Evolutionary conservation across 2,329 filamentous ascomycete species (phyloP), one percentile per base, ranked within the genome.

Genomic region (Stachybotrys elegans): DNA sequence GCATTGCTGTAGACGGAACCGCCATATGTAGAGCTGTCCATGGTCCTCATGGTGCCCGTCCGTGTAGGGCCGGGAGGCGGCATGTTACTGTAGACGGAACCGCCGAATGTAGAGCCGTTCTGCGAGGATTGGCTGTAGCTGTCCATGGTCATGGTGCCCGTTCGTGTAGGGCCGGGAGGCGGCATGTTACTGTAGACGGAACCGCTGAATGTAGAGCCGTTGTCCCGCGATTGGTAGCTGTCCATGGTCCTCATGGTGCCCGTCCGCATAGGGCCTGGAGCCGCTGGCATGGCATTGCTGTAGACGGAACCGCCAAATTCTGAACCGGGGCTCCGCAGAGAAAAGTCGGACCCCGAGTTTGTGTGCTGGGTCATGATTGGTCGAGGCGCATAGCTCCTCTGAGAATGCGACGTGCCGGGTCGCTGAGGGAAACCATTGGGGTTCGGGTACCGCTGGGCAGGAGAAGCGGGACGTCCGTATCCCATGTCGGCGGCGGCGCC

Each of bases 401-500:
- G 65, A 1, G 65, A 67, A 38, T 55, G 58, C 4, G 65, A 52
- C 14, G 68, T 71, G 17, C 59, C 60, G 6, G 64, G 57, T 23
- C 62, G 65, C 2, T 57, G 64, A 6, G 61, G 53, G 11, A 56
- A 48, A 12, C 48, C 49, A 32, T 48, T 49, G 14, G 50, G 48
- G 40, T 56, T 50, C 46, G 13, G 68, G 62, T 11, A 70, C 43
- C 23, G 62, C 54, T 23, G 67, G 63, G 56, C 62, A 3, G 66
- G 66, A 2, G 69, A 68, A 5, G 59, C 57, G 6, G 66, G 51
- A 31, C 65, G 59, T 19, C 57, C 58, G 55, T 73, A 75, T 17
- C 81, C 81, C 77, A 85, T 84, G 6, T 75, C 72, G 23, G 75
- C 73, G 6, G 82, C 81, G 47, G 78, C 71, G 16, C 68, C 65